Evolutionary conservation across 495 filamentous ascomycete species (phyloP), one percentile per base, ranked within the genome.

Genomic region (Aspergillus sparsus): DNA sequence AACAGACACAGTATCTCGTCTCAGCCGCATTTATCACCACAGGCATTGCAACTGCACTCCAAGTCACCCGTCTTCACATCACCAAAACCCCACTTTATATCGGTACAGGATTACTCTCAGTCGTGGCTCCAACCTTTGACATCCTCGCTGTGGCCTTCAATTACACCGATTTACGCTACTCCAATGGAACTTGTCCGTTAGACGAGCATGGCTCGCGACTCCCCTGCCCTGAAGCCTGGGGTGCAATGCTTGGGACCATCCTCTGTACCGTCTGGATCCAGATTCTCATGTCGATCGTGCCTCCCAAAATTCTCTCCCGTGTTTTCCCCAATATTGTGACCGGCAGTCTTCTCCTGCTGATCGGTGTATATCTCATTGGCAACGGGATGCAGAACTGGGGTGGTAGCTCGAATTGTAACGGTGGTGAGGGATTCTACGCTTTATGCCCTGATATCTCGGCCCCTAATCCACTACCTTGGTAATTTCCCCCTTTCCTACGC

Each of bases 301-400:
- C 46, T 71, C 93, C 53, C 0, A 77, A 68, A 47, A 64, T 83
- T 16, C 77, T 94, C 34, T 82, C 91, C 66, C 84, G 81, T 61
- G 80, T 93, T 54, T 93, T 94, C 70, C 90, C 90, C 36, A 91
- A 90, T 9, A 80, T 94, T 41, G 90, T 94, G 39, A 95, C 90
- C 3, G 90, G 90, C 8, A 88, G 76, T 12, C 89, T 89, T 0
- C 85, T 92, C 27, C 82, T 87, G 66, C 82, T 92, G 46, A 84
- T 89, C 16, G 85, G 89, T 42, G 82, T 92, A 51, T 77, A 82
- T 49, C 74, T 93, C n/a, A 89, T 95, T 63, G 67, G 85, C 53
- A 83, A 83, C 42, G 89, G 89, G 3, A 89, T 94, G 72, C 71
- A 88, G 68, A 83, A 88, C 70, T 93, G 91, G 90, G 87, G 87